Conservation (phyloP, 1,284 basidiomycete species). For the Phellopilus nigrolimitatus region DNA sequence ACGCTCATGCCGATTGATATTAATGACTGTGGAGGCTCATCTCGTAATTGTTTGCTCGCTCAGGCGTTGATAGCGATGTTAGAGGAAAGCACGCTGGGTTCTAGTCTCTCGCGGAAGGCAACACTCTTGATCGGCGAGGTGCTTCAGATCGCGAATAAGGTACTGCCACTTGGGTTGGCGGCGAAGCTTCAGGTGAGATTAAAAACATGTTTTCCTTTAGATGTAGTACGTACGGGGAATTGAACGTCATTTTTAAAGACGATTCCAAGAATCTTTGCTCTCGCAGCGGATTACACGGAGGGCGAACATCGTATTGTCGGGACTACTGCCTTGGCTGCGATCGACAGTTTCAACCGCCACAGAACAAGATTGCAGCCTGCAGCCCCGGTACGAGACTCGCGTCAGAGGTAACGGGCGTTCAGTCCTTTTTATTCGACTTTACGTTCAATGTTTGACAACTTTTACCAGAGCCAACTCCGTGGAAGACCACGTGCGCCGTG, state of each 20-base stretch:
- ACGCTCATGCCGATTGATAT: conserved; percentile 24
- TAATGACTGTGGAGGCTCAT: neutral
- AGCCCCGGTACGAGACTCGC: conserved; percentile 41
- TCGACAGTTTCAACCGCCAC: conserved; percentile 91
- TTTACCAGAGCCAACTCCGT: conserved; percentile 71
- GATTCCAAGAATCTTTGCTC: conserved; percentile 80
- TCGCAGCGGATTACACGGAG: conserved; percentile 73
- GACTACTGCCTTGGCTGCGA: conserved; percentile 78
- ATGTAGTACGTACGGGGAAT: neutral
- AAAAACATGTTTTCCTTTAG: neutral
- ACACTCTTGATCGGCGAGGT: conserved; percentile 91
- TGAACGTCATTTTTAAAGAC: too few species aligned
- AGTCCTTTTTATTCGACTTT: too few species aligned
- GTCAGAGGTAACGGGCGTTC: conserved; percentile 63
- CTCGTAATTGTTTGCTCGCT: conserved; percentile 10
- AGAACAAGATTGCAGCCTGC: conserved; percentile 58
- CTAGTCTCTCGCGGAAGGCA: conserved; percentile 77
- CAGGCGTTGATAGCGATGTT: conserved; percentile 83
- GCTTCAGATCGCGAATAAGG: conserved; percentile 81
- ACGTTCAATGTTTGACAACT: neutral
- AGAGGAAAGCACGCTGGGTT: conserved; percentile 68
- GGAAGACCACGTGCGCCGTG: conserved; percentile 81
- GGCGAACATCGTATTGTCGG: conserved; percentile 79
- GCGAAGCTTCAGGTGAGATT: conserved; percentile 72
- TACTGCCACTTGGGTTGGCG: conserved; percentile 81